phyloP scores from a whole-genome alignment of 768 basidiomycete species.

The Boletus eberwhitei region DNA sequence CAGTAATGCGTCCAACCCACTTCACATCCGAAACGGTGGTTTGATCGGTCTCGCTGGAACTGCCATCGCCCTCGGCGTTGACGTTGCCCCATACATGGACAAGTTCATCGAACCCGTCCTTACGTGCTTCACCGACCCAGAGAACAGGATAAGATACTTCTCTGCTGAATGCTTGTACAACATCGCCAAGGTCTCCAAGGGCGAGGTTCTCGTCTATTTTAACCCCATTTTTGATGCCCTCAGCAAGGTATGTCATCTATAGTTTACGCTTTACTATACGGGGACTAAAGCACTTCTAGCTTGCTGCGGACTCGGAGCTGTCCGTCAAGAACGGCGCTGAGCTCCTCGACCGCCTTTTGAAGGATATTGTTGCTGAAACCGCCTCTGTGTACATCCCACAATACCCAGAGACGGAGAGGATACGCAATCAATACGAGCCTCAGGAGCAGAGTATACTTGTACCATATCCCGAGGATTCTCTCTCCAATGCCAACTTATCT shows the following conservation, averaged over 20 bases:
- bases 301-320: constrained; percentile 90
- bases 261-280: constrained; percentile 1
- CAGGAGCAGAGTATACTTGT: constrained; percentile 59
- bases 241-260: constrained; percentile 68
- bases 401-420: constrained; percentile 74
- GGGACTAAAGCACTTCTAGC: constrained; percentile 44
- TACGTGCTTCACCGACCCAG: constrained; percentile 88
- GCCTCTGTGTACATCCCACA: constrained; percentile 93
- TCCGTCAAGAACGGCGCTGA: constrained; percentile 99
- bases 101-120: constrained; percentile 88
- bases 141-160: constrained; percentile 95
- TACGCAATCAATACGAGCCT: constrained; percentile 43
- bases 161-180: constrained; percentile 98
- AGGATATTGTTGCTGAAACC: constrained; percentile 96
- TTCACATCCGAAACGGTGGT: constrained; percentile 92
- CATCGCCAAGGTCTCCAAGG: constrained; percentile 95
- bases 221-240: constrained; percentile 98
- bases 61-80: constrained; percentile 93
- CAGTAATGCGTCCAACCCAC: constrained; percentile 72
- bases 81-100: constrained; percentile 92
- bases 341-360: constrained; percentile 91
- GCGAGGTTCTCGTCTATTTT: constrained; percentile 94
- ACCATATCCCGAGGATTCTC: constrained; percentile 51
- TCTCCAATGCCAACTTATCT: constrained; percentile 25
- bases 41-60: constrained; percentile 94